Conservation (phyloP, 2,329 filamentous ascomycete species). For the Amphichorda felina region DNA sequence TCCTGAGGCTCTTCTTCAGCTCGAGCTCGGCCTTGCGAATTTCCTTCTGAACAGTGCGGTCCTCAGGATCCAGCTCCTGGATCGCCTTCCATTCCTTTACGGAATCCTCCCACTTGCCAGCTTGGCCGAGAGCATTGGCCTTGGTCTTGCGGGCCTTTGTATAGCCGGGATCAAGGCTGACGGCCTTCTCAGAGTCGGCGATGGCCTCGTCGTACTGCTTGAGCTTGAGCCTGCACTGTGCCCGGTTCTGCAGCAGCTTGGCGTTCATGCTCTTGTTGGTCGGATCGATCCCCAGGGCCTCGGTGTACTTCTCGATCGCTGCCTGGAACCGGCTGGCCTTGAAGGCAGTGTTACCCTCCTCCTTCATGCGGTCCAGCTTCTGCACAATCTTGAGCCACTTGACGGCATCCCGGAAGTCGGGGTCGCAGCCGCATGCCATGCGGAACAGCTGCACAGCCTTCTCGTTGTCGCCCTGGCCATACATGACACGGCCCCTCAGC, state of each 20-base stretch:
- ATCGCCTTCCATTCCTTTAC: constrained; percentile 82
- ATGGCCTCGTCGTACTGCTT: constrained; percentile 78
- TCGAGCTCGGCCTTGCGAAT: constrained; percentile 85
- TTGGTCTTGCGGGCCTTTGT: constrained; percentile 87
- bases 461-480: constrained; percentile 86
- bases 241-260: constrained; percentile 89
- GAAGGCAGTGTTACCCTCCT: constrained; percentile 84
- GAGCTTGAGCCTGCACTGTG: constrained; percentile 70
- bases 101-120: constrained; percentile 86
- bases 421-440: constrained; percentile 80
- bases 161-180: constrained; percentile 74
- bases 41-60: constrained; percentile 71
- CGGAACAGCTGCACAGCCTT: constrained; percentile 90
- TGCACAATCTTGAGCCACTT: constrained; percentile 84
- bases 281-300: constrained; percentile 77
- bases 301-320: constrained; percentile 74
- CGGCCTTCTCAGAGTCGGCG: constrained; percentile 72
- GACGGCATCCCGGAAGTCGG: constrained; percentile 79
- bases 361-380: constrained; percentile 86
- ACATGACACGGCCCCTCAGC: constrained; percentile 75
- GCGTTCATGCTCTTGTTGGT: constrained; percentile 85
- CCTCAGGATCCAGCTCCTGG: constrained; percentile 70
- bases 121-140: constrained; percentile 76
- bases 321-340: constrained; percentile 70
- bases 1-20: constrained; percentile 92